Base-by-base conservation (phyloP, 768 basidiomycete species). In the Basidioascus undulatus region DNA sequence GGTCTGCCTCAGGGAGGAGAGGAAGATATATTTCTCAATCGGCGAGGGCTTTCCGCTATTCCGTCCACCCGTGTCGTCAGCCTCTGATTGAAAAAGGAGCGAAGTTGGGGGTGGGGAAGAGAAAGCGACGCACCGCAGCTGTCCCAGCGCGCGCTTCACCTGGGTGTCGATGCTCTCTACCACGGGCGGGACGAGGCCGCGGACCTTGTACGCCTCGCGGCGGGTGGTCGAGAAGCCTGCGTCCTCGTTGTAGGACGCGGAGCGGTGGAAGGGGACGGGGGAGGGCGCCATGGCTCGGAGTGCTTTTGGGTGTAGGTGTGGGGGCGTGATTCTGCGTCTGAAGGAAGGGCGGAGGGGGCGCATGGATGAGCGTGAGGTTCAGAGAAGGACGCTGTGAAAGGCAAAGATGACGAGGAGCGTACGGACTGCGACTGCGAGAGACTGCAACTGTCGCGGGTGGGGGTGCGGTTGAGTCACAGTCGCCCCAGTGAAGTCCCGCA, bases 1-100 rank as follows among this genome's bases (percentile, higher is more conserved):
- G 37, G 72, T 63, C 47, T 72, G 61, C 55, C 82, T 76, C 44
- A 87, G 64, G 42, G 69, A 67, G 8, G 72, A 69, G 23, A 89
- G 69, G 54, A 74, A 86, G 53, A 82, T 78, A 60, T 89, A 76
- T 61, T 81, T 78, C 54, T 84, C 79, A 32, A 86, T 70, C 43
- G 59, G 54, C 55, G 68, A 70, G 54, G 71, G 67, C 57, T 81
- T 81, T 16, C 30, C n/a, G 30, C n/a, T n/a, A n/a, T n/a, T n/a
- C n/a, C n/a, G n/a, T n/a, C n/a, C n/a, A n/a, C n/a, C n/a, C n/a
- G n/a, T n/a, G n/a, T n/a, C n/a, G n/a, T n/a, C n/a, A n/a, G n/a
- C n/a, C n/a, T n/a, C n/a, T 10, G 30, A 31, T n/a, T 31, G 30
- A n/a, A n/a, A 31, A 10, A 10, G 30, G 30, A 31, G 30, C 30